Evolutionary conservation across 331 rosid species (phyloP), one percentile per base, ranked within the genome.

Genomic region (Dryas integrifolia): DNA sequence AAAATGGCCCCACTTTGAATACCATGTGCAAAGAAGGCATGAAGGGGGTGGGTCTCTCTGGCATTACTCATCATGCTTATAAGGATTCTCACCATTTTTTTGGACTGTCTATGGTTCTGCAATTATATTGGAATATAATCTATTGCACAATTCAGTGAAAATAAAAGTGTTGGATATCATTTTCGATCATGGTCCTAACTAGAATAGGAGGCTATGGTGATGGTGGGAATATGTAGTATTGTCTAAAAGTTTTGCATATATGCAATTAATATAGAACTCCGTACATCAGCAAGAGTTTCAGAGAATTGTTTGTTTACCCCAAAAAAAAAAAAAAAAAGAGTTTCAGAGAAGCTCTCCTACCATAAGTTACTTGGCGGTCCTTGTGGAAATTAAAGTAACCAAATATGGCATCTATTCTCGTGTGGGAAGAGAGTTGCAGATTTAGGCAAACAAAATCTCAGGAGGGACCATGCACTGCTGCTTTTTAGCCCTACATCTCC

Each of bases 401-500:
- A n/a, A 15, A 59, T 49, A 49, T 62, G 69, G 75, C 60, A 76
- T 53, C 48, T 76, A 59, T 69, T 51, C 70, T 41, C 44, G 7
- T 59, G 35, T 76, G 39, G 65, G 9, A 1, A 62, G 53, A 51
- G 78, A 41, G 71, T 63, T 21, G 35, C 71, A 39, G 77, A 65
- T 65, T 65, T 65, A 46, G 55, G 53, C 41, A 21, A 44, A 21
- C 41, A 65, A 40, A 53, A 39, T 12, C 43, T 69, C 51, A 5
- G 26, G 51, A 18, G 74, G 39, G 38, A n/a, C 7, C 16, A 51
- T 10, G 49, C 38, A 35, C 5, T 13, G 47, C 13, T 68, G 16
- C 35, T 6, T 35, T 68, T 50, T 38, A 10, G 68, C 68, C 68
- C 0, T 63, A 41, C 49, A 43, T 10, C 9, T 65, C 13, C 53